Conservation (phyloP, 164 flowering plant genomes). For the Tetracentron sinense region DNA sequence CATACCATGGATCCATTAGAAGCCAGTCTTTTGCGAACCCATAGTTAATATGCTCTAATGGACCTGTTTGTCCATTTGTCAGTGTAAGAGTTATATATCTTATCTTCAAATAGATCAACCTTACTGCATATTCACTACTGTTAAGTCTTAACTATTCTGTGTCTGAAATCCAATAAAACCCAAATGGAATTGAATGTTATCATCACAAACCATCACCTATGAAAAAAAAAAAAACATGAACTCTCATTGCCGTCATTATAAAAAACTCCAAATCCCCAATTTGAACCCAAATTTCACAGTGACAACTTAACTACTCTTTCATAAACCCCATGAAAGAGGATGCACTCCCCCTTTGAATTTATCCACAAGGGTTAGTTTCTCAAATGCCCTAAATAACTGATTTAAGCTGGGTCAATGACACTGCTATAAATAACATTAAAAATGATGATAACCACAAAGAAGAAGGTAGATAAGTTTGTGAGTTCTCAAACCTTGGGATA, state of each 20-base stretch:
- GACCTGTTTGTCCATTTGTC: not conserved
- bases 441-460: not conserved
- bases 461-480: not conserved
- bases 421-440: not conserved
- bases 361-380: not conserved
- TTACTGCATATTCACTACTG: not conserved
- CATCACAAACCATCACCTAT: not conserved
- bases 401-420: not conserved
- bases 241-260: not conserved
- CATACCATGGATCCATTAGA: too few relatives aligned
- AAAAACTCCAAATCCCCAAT: not conserved
- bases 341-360: not conserved
- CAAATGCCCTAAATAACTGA: not conserved
- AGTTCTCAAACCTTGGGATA: conserved; percentile 79
- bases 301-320: not conserved
- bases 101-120: not conserved
- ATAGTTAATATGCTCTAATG: not conserved
- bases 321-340: not conserved
- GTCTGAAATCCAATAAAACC: not conserved
- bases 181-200: not conserved
- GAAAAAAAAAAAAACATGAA: not conserved
- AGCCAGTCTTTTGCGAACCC: too few relatives aligned
- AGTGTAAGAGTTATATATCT: too few relatives aligned
- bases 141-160: not conserved
- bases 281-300: not conserved